Base-by-base conservation (phyloP, 148 eudicot genomes). In the Rheum nobile region DNA sequence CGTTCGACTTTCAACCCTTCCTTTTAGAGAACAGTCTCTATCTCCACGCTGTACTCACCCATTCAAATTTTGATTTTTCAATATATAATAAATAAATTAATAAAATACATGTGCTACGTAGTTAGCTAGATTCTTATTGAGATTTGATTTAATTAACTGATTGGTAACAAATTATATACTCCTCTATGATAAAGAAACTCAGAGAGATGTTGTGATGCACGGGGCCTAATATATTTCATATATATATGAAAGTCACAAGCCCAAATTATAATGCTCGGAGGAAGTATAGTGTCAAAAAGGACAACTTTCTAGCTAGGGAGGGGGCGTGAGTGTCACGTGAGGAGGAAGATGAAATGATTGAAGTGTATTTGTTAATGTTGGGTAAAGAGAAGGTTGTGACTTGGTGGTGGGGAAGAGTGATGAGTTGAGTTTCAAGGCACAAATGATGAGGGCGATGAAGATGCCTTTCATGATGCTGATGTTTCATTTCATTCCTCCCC, bases 371-470 rank as follows among this genome's bases (percentile, higher is more conserved):
- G 32, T 79, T 46, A 50, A 39, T 38, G 63, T 54, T 35, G 38
- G 55, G 12, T 13, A 7, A 43, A 63, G 54, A 26, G 31, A 11
- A 28, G 34, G 39, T 24, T 24, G 44, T 34, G 47, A 9, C 10
- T 50, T 8, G 42, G 55, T 50, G 77, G 67, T 44, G 72, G 79
- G 67, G 83, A 59, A 52, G 63, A 61, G 13, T 32, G 67, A 14
- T 14, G 28, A 17, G 73, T 61, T 77, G 71, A 79, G 80, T 79
- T 84, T 82, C 85, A 82, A 82, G 83, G 82, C 77, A 77, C 14
- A 80, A 82, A 84, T 84, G 75, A 84, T 84, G 79, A 82, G 76
- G 73, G 50, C 17, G 78, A 78, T 69, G 85, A 84, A 81, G 78
- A 77, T 74, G 55, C 73, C 76, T 71, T 74, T 77, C 34, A 71